Conservation (phyloP, 2,329 filamentous ascomycete genomes). For the Diaporthe humulicola region DNA sequence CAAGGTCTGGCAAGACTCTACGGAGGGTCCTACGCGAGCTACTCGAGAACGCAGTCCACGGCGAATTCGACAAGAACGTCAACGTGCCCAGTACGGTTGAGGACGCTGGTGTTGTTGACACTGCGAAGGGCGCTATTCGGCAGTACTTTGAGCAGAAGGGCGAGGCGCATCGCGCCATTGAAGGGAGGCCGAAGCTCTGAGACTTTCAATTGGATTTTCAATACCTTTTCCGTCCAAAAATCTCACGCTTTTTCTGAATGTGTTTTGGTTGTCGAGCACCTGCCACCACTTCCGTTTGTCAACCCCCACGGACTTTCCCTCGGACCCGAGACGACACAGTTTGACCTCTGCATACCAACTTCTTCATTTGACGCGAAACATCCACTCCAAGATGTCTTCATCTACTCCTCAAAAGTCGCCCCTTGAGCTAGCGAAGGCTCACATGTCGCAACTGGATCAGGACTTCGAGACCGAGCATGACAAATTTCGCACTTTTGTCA, state of each 20-base stretch:
- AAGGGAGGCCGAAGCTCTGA: conserved; percentile 62
- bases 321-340: neutral
- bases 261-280: neutral
- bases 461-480: neutral
- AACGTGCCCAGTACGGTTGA: conserved; percentile 88
- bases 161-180: conserved; percentile 57
- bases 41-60: conserved; percentile 83
- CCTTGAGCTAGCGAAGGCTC: neutral
- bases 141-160: conserved; percentile 78
- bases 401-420: neutral
- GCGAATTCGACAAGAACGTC: conserved; percentile 79
- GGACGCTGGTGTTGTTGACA: conserved; percentile 79
- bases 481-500: neutral
- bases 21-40: conserved; percentile 85
- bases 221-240: neutral
- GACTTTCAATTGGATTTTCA: neutral
- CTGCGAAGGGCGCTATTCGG: conserved; percentile 77
- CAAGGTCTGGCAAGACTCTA: conserved; percentile 91
- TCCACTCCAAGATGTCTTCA: neutral
- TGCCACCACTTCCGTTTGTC: neutral
- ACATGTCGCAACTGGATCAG: neutral
- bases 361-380: too few species aligned
- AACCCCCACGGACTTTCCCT: too few species aligned
- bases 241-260: neutral
- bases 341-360: neutral